Evolutionary conservation across 345 rosid species (phyloP), one percentile per base, ranked within the genome.

Genomic region (Melaleuca quinquenervia): DNA sequence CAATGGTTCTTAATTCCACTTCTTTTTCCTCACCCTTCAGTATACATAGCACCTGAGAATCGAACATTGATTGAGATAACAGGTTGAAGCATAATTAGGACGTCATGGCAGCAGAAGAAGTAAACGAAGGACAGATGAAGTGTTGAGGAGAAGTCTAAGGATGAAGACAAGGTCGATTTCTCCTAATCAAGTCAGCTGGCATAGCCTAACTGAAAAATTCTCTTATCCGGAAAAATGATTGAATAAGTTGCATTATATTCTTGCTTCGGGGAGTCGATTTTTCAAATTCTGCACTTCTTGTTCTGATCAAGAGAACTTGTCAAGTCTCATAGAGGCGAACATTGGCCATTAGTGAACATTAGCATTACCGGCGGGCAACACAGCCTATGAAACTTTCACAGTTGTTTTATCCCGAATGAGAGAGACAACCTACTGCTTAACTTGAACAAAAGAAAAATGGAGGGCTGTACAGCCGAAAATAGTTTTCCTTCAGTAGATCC

Each of bases 231-330:
- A 70, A 70, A 18, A 32, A 20, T 32, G 78, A 12, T 18, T 70
- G 48, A 3, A 1, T 1, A 8, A 64, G 26, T 58, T 58, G 70
- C 70, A 58, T 58, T 58, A 58, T n/a, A 26, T n/a, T 58, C 70
- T 58, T 58, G 0, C 26, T 32, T 32, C 0, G 12, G 0, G 1
- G 48, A 70, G 24, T 70, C 0, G 0, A 64, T 16, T 70, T 70
- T 18, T 70, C 6, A 18, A 1, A 70, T 2, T 70, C 78, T 70
- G 45, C 48, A 8, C 3, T 70, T 64, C 2, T 62, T 64, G 27
- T 64, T 16, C 45, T 64, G 78, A 70, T 8, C 1, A 8, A 64
- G 24, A 0, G 78, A 70, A 70, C 48, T 12, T 18, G 2, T 2
- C 18, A 32, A 16, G 2, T 36, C 78, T 70, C 48, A 70, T 18